Base-by-base conservation (phyloP, 768 basidiomycete species). In the Boletus sp. region DNA sequence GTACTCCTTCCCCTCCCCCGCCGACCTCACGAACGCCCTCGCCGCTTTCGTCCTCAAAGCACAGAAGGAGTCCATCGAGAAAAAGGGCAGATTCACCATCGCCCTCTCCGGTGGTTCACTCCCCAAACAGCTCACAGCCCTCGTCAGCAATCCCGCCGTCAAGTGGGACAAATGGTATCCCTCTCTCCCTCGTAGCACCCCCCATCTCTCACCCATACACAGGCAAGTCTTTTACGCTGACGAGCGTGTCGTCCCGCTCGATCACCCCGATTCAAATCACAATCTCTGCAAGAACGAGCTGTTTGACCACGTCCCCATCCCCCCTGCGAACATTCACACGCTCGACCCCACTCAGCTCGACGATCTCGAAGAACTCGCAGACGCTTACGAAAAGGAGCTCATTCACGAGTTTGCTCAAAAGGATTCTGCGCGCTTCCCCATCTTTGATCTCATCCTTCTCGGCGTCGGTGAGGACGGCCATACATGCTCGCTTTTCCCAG, bases 161-260 rank as follows among this genome's bases (percentile, higher is more conserved):
- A 89, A 87, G 72, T 99, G 97, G 96, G 86, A 94, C 68, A 91
- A 92, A 72, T 99, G 97, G 96, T 93, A 64, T 57, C 80, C 77
- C n/a, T 37, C 36, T 32, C 20, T 20, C 55, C 14, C 12, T 9
- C 7, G 3, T 4, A 9, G 3, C 30, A 8, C 7, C 7, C 3
- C 0, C n/a, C 44, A 1, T 6, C 7, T 12, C 57, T 63, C 47
- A 64, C 5, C 40, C n/a, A 8, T 37, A 11, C 30, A 32, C 70
- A 98, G 96, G 97, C 94, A 98, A 61, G 86, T 98, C 66, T 99
- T 90, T 77, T 99, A 97, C 68, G 93, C 87, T 32, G 97, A 99
- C 73, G 97, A 99, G 76, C 90, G 97, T 52, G 84, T 86, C 59
- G 97, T 99, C 24, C 93, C 94, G 8, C 85, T 97, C 69, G 88